Percentiles rank a stretch among this genome's conserved stretches.
Evolutionary conservation across 345 rosid genomes (phyloP).

Genomic region (Citrus cavaleriei): DNA sequence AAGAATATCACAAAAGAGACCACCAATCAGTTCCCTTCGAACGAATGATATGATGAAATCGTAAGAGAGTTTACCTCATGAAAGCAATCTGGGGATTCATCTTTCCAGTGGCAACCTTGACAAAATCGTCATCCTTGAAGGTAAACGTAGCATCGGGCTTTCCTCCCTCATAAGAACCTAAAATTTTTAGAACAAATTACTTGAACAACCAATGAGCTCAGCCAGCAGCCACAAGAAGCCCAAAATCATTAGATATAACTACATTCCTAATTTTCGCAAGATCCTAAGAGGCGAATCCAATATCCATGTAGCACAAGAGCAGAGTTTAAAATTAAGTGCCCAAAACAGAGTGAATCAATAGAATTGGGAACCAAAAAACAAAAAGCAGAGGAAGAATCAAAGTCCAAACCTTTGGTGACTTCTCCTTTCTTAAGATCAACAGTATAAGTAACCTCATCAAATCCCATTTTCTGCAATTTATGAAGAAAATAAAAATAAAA

Average conservation of each 20-base stretch:
- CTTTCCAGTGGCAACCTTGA: constrained; percentile 86
- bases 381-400: background rate
- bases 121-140: constrained; percentile 84
- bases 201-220: background rate
- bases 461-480: constrained; percentile 70
- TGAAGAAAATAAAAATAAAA: background rate
- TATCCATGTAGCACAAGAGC: background rate
- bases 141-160: constrained; percentile 89
- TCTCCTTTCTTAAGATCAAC: constrained; percentile 95
- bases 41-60: background rate
- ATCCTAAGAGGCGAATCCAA: background rate
- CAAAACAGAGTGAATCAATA: background rate
- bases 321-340: background rate
- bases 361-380: background rate
- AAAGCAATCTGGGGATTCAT: constrained; percentile 96
- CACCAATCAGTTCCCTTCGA: background rate
- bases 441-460: constrained; percentile 68
- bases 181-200: background rate
- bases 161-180: constrained; percentile 80
- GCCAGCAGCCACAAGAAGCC: background rate
- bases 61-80: constrained; percentile 50
- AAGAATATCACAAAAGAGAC: background rate
- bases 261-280: background rate
- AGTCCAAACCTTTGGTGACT: constrained; percentile 69
- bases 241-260: background rate